phyloP scores from a whole-genome alignment of 768 basidiomycete species.

The Auricularia auricula-judae region DNA sequence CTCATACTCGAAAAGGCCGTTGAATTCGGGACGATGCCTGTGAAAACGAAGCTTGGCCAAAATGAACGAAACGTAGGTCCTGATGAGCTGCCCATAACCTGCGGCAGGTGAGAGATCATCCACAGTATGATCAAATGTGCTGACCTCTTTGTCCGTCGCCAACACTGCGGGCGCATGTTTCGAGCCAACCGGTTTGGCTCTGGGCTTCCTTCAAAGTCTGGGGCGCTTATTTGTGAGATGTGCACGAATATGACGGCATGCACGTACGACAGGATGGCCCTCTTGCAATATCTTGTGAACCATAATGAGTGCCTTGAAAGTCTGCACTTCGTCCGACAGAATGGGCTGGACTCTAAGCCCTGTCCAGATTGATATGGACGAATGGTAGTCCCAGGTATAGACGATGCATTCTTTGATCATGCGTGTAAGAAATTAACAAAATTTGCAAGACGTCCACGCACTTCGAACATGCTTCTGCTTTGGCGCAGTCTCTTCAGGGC shows the following conservation, averaged over 20 bases:
- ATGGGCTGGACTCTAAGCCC: slow-evolving; percentile 95
- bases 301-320: slow-evolving; percentile 95
- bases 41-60: slow-evolving; percentile 94
- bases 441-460: slow-evolving; percentile 29
- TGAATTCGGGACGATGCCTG: slow-evolving; percentile 91
- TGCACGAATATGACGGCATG: slow-evolving; percentile 2
- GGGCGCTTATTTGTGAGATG: neutral
- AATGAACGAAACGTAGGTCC: slow-evolving; percentile 92
- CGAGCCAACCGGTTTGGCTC: slow-evolving; percentile 93
- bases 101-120: neutral
- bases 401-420: slow-evolving; percentile 77
- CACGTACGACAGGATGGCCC: slow-evolving; percentile 81
- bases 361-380: slow-evolving; percentile 96
- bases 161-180: slow-evolving; percentile 89
- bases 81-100: slow-evolving; percentile 91
- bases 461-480: slow-evolving; percentile 99
- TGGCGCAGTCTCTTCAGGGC: slow-evolving; percentile 87
- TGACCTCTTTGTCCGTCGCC: slow-evolving; percentile 73
- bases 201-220: slow-evolving; percentile 96
- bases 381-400: slow-evolving; percentile 99
- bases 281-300: slow-evolving; percentile 98
- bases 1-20: slow-evolving; percentile 97
- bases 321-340: slow-evolving; percentile 92
- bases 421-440: neutral
- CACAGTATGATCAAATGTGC: slow-evolving; percentile 6